Base-by-base conservation (phyloP, 192 early-diverging fungal genomes). In the Rhizoclosmatium sp. region DNA sequence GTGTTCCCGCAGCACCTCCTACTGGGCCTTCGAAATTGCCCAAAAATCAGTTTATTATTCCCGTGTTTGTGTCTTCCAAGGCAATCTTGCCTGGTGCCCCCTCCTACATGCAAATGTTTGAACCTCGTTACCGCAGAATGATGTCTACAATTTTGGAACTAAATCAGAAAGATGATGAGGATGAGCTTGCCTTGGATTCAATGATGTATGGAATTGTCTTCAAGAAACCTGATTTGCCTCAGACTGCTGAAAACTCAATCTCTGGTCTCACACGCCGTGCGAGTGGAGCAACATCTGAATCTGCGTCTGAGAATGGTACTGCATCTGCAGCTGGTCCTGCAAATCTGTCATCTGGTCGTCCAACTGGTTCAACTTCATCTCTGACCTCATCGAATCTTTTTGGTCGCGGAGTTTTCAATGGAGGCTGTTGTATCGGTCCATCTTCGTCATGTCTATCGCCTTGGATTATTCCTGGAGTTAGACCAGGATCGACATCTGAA, bases 121-220 rank as follows among this genome's bases (percentile, higher is more conserved):
- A 93, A 65, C 90, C 89, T 14, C 87, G 87, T 21, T 93, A 93
- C 73, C 81, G 88, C 4, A 81, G 87, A 12, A 87, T 93, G 89
- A 71, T 93, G 0, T n/a, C 9, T 7, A 60, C 59, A n/a, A 60
- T 74, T 16, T 64, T 67, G 19, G 60, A 51, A 16, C 14, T 64
- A 0, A 75, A 75, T 19, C 56, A 44, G 44, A 62, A 23, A 23
- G 10, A 14, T 5, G 48, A 21, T 5, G 42, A 44, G 12, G 62
- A 65, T 10, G 66, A 68, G 14, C 12, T 4, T 48, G 10, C 21
- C 39, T 44, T 16, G 14, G 66, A 68, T 46, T 39, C 48, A 19
- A 75, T 59, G 72, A 49, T 48, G 21, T 81, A 80, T 60, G 80
- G 80, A 19, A 41, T 81, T n/a, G 41, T 41, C 49, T 4, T 81